Conservation (phyloP, 2,329 filamentous ascomycete genomes). For the Teratosphaeria epicoccoides region DNA sequence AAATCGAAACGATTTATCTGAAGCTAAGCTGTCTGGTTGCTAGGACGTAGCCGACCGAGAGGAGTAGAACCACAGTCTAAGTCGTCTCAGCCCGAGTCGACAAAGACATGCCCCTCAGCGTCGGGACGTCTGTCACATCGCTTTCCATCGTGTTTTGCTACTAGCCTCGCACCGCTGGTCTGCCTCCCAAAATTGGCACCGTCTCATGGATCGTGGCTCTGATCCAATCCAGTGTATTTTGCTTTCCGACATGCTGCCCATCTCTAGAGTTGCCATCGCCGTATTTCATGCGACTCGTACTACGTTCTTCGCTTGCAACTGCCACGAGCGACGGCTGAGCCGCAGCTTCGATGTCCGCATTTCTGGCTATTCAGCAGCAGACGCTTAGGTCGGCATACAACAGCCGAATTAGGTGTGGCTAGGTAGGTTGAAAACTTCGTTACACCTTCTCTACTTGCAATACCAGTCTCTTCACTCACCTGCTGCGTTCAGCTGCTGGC, state of each 20-base stretch:
- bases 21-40: no score
- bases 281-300: neutral
- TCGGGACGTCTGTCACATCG: neutral
- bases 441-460: neutral
- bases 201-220: neutral
- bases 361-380: neutral
- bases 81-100: no score
- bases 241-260: neutral
- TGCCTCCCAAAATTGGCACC: neutral
- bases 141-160: neutral
- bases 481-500: neutral
- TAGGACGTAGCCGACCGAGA: no score
- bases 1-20: no score
- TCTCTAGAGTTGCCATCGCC: neutral
- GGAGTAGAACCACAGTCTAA: no score
- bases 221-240: neutral
- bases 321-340: neutral
- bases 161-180: neutral
- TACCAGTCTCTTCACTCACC: neutral
- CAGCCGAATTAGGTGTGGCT: neutral
- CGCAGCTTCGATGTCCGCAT: neutral
- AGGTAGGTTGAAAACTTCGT: neutral
- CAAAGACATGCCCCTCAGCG: neutral
- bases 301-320: neutral
- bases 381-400: neutral